These are phyloP conservation scores for Tetrastigma voinierianum DNA, from an alignment of 164 flowering plant species.

Conservation along the genomic window DNA sequence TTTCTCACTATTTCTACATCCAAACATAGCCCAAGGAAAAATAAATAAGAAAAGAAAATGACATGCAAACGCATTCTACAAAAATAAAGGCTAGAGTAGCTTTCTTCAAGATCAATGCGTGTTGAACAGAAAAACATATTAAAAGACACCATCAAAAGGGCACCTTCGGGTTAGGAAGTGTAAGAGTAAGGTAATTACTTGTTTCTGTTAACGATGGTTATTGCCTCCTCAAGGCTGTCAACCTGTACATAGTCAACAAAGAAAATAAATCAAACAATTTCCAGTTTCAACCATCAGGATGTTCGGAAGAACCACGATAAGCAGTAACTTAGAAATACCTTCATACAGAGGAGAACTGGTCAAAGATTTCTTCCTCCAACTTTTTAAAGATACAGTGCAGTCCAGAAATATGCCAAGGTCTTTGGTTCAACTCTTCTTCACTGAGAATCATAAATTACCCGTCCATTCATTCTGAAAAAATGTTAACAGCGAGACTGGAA, in stretches of 20 bases:
- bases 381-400: constrained; percentile 8
- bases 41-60: not conserved
- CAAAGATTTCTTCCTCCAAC: constrained; percentile 63
- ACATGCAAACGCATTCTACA: too few relatives aligned
- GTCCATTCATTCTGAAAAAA: constrained; percentile 4
- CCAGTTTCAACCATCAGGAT: not conserved
- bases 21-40: not conserved
- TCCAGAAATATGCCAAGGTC: constrained; percentile 17
- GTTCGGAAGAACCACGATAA: not conserved
- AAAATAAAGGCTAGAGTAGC: not conserved
- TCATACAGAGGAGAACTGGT: constrained; percentile 74
- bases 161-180: not conserved
- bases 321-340: constrained; percentile 30
- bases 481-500: not conserved
- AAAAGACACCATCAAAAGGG: constrained; percentile 1
- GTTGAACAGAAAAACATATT: not conserved
- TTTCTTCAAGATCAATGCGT: not conserved
- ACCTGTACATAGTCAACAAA: constrained; percentile 35
- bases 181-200: constrained; percentile 28
- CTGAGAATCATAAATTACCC: constrained; percentile 9
- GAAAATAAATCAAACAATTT: constrained; percentile 5
- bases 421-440: constrained; percentile 7
- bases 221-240: constrained; percentile 60
- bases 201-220: constrained; percentile 49
- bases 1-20: too few relatives aligned